A percentile compares a stretch with the other conserved stretches of the same genome.
phyloP scores from a whole-genome alignment of 2,329 filamentous ascomycete genomes.

The Fusarium guadeloupense region DNA sequence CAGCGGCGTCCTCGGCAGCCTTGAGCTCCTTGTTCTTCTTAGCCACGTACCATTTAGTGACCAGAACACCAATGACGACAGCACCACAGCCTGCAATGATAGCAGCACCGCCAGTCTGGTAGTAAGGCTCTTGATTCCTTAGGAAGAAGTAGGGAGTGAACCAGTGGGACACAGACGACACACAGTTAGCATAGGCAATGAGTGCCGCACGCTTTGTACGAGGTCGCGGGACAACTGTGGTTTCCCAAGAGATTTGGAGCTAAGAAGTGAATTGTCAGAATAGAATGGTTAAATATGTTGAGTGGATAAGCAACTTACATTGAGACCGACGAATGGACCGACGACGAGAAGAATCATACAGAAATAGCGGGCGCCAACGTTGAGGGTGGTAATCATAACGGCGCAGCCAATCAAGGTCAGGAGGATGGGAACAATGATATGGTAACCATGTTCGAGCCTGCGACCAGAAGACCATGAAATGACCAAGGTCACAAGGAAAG shows the following conservation, averaged over 20 bases:
- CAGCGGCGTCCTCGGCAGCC: constrained; percentile 21
- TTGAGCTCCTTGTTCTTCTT: constrained; percentile 42
- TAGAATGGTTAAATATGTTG: fast-evolving
- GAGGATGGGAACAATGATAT: constrained; percentile 52
- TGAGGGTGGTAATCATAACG: constrained; percentile 54
- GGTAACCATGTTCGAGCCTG: constrained; percentile 51
- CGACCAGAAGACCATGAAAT: constrained; percentile 53
- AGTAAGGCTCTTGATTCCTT: constrained; percentile 44
- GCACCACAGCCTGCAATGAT: constrained; percentile 43
- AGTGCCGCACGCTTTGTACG: constrained; percentile 53
- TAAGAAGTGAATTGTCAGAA: fast-evolving
- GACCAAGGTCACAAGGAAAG: constrained; percentile 50
- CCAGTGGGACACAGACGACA: constrained; percentile 53
- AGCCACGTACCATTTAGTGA: constrained; percentile 36
- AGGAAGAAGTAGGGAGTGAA: constrained; percentile 53
- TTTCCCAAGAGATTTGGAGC: constrained; percentile 53
- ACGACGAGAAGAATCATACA: constrained; percentile 52
- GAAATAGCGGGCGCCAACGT: constrained; percentile 54
- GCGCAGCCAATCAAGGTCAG: constrained; percentile 51
- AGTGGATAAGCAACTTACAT: constrained; percentile 33
- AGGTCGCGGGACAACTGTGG: constrained; percentile 52
- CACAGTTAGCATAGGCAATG: constrained; percentile 54
- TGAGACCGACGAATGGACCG: constrained; percentile 52
- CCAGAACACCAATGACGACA: constrained; percentile 25
- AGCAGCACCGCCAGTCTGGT: constrained; percentile 43